phyloP scores from a whole-genome alignment of 352 stramenopile genomes.

The Nothophytophthora sp. region DNA sequence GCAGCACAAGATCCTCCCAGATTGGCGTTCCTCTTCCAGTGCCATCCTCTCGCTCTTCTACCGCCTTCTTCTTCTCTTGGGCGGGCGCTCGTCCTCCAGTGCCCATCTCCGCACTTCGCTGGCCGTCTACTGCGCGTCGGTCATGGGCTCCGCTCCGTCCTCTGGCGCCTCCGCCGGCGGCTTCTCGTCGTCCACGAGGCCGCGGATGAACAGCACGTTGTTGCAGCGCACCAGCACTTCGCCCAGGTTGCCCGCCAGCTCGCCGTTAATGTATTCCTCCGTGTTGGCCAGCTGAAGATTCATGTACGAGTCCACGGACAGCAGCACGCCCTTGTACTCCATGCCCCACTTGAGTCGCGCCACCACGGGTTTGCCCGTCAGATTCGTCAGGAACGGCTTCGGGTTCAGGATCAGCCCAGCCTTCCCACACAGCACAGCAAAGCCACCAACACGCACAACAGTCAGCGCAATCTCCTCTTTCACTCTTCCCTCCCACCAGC shows the following conservation, averaged over 20 bases:
- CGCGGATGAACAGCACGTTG: constrained; percentile 98
- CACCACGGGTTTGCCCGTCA: constrained; percentile 95
- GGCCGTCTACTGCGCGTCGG: constrained; percentile 23
- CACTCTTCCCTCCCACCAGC: too few relatives aligned
- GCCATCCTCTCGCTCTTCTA: constrained; percentile 8
- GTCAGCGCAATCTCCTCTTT: constrained; percentile 4
- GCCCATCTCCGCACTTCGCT: too few relatives aligned
- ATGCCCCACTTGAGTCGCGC: constrained; percentile 99
- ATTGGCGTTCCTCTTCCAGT: too few relatives aligned
- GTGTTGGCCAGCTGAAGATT: constrained; percentile 98
- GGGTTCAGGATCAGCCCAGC: constrained; percentile 93
- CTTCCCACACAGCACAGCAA: constrained; percentile 31
- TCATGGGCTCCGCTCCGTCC: constrained; percentile 43
- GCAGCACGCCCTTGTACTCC: constrained; percentile 97
- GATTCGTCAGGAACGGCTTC: constrained; percentile 94
- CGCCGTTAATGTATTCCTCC: constrained; percentile 98
- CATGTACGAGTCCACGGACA: constrained; percentile 99
- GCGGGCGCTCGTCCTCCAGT: too few relatives aligned
- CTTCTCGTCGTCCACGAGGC: constrained; percentile 78
- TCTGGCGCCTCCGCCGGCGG: constrained; percentile 33
- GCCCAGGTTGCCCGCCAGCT: constrained; percentile 96
- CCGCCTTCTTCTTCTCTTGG: too few relatives aligned
- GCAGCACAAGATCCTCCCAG: too few relatives aligned
- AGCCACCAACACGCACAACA: constrained; percentile 3
- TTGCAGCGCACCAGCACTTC: constrained; percentile 99